A percentile compares a stretch with the other conserved stretches of the same genome.
These are phyloP conservation scores for Skeletonema tropicum DNA, from an alignment of 108 stramenopile species.

Conservation along the genomic window DNA sequence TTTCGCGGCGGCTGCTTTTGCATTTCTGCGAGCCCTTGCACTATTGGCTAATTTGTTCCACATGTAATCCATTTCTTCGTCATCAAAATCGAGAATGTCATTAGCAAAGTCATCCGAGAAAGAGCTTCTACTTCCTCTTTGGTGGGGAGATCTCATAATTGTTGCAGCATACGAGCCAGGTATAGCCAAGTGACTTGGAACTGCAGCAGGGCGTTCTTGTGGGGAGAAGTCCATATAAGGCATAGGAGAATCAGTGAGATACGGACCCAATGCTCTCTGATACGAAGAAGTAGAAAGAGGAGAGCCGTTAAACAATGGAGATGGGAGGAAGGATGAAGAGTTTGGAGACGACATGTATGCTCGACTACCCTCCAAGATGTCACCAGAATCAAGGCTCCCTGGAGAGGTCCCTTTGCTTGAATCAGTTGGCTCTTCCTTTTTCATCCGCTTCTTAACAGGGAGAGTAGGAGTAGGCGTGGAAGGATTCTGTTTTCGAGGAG, in stretches of 20 bases:
- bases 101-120: not conserved
- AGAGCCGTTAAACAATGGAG: conserved; percentile 4
- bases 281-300: not conserved
- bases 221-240: conserved; percentile 2
- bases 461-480: not conserved
- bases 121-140: not conserved
- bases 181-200: not conserved
- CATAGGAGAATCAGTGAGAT: not conserved
- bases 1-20: not conserved
- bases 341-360: not conserved
- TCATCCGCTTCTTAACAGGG: not conserved
- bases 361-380: not conserved
- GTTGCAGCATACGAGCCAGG: not conserved
- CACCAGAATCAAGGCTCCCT: not conserved
- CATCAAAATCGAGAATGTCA: conserved; percentile 5
- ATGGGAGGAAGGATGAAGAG: not conserved
- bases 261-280: not conserved
- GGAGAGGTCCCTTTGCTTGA: not conserved
- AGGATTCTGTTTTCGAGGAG: conserved; percentile 2
- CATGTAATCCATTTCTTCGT: conserved; percentile 6
- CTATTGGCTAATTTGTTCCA: not conserved
- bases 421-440: not conserved
- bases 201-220: not conserved
- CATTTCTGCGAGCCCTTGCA: not conserved
- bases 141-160: not conserved